Conservation (phyloP, 768 basidiomycete genomes). For the Tephrocybe sp. region DNA sequence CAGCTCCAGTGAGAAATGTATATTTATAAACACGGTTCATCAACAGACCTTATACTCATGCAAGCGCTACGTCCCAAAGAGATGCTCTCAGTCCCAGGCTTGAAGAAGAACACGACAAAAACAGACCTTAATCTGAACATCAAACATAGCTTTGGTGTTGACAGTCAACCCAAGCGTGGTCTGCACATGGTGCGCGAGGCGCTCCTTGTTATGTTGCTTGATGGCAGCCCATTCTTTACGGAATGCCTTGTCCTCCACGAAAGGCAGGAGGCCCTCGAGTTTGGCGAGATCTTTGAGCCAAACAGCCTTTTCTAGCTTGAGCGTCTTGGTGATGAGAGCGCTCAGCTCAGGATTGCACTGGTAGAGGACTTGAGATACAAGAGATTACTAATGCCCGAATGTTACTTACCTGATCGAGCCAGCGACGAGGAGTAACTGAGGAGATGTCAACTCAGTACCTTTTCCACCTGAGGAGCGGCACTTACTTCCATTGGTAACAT, state of each 20-base stretch:
- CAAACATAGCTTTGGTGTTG: conserved; percentile 79
- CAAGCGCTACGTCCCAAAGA: conserved; percentile 52
- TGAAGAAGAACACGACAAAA: neutral
- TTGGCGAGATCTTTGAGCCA: conserved; percentile 86
- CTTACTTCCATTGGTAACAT: conserved; percentile 92
- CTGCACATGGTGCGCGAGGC: conserved; percentile 76
- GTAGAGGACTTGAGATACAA: neutral
- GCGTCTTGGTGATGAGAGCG: conserved; percentile 77
- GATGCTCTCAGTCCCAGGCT: neutral
- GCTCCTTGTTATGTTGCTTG: conserved; percentile 89
- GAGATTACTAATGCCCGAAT: neutral
- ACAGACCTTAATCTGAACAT: conserved; percentile 83
- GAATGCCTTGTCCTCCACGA: conserved; percentile 73
- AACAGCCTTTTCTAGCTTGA: conserved; percentile 66
- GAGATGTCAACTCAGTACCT: neutral
- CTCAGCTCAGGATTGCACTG: conserved; percentile 90
- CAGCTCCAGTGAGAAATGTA: neutral
- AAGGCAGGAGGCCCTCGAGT: conserved; percentile 74
- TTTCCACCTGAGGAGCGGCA: conserved; percentile 10
- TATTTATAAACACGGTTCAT: neutral
- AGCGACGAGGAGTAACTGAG: conserved; percentile 86
- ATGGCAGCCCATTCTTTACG: conserved; percentile 77
- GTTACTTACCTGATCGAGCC: conserved; percentile 69
- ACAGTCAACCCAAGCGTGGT: conserved; percentile 65
- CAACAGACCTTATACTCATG: conserved; percentile 83